phyloP scores from a whole-genome alignment of 192 early-diverging fungal genomes.

The Podila epigama region DNA sequence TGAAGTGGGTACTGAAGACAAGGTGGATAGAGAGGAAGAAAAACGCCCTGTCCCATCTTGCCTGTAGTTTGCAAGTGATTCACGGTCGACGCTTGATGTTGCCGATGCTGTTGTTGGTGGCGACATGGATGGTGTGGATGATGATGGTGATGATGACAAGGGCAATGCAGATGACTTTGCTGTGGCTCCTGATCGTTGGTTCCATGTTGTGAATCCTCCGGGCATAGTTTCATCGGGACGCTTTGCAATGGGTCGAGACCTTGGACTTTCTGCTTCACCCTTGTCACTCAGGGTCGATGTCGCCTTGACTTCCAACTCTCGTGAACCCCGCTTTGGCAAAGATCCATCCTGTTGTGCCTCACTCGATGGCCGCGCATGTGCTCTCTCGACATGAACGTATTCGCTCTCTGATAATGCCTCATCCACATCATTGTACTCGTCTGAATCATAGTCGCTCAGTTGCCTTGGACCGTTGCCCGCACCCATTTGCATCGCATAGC shows the following conservation, averaged over 20 bases:
- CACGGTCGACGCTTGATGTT: too few relatives aligned
- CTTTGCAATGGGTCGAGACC: background rate
- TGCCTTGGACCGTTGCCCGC: slow-evolving; percentile 32
- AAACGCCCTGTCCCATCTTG: too few relatives aligned
- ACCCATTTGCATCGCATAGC: slow-evolving; percentile 46
- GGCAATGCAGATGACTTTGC: background rate
- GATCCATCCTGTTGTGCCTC: slow-evolving; percentile 1
- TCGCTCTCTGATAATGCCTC: slow-evolving; percentile 42
- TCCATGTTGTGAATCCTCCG: slow-evolving; percentile 33
- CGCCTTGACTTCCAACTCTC: background rate
- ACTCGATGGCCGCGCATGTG: background rate
- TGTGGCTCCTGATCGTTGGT: background rate
- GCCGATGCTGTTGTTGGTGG: background rate
- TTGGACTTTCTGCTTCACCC: background rate
- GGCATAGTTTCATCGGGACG: slow-evolving; percentile 13
- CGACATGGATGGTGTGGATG: background rate
- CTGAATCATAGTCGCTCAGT: slow-evolving; percentile 43
- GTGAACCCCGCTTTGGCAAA: background rate
- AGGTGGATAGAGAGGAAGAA: too few relatives aligned
- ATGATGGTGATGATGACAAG: background rate
- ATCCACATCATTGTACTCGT: slow-evolving; percentile 43
- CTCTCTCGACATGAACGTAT: slow-evolving; percentile 38
- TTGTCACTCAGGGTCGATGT: slow-evolving; percentile 1
- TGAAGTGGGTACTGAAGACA: too few relatives aligned
- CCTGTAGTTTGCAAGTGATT: too few relatives aligned